These are phyloP conservation scores for Corniculantispora saksenae DNA, from an alignment of 2,329 filamentous ascomycete species.

Conservation along the genomic window DNA sequence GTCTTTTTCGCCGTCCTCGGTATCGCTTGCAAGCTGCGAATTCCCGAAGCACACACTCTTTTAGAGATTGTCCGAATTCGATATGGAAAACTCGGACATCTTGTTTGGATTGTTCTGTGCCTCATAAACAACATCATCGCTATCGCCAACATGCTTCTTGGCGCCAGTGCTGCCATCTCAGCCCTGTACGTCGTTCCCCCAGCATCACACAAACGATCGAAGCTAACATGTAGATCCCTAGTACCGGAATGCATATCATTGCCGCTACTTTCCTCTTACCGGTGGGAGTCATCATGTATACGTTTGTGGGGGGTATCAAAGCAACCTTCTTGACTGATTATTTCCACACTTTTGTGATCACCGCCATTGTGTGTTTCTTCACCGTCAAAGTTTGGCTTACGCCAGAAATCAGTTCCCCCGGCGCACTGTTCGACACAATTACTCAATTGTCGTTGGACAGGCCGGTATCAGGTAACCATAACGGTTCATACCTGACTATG, in stretches of 20 bases:
- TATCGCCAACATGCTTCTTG: constrained; percentile 53
- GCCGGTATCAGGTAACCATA: constrained; percentile 52
- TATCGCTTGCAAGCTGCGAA: constrained; percentile 52
- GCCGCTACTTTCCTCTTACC: constrained; percentile 49
- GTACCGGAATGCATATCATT: constrained; percentile 51
- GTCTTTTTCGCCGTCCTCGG: constrained; percentile 55
- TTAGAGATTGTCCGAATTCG: constrained; percentile 55
- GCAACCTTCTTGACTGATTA: constrained; percentile 51
- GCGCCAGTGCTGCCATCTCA: constrained; percentile 36
- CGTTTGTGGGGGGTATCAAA: constrained; percentile 42
- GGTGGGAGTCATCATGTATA: constrained; percentile 41
- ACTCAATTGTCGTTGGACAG: constrained; percentile 43
- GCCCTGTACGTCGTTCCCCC: constrained; percentile 31
- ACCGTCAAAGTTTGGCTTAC: constrained; percentile 46
- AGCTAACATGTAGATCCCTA: constrained; percentile 22
- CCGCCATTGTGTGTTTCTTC: constrained; percentile 53
- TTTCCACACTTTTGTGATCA: constrained; percentile 55
- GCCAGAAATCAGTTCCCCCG: constrained; percentile 49
- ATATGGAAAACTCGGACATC: constrained; percentile 48
- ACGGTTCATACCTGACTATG: constrained; percentile 59
- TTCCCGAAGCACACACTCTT: constrained; percentile 55
- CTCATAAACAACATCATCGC: constrained; percentile 57
- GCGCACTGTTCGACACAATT: constrained; percentile 51
- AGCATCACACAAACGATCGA: background rate
- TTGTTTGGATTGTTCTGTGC: constrained; percentile 53